Percentiles rank a stretch among this genome's conserved stretches.
Evolutionary conservation across 2,329 filamentous ascomycete species (phyloP).

Genomic region (Colletotrichum sp.): DNA sequence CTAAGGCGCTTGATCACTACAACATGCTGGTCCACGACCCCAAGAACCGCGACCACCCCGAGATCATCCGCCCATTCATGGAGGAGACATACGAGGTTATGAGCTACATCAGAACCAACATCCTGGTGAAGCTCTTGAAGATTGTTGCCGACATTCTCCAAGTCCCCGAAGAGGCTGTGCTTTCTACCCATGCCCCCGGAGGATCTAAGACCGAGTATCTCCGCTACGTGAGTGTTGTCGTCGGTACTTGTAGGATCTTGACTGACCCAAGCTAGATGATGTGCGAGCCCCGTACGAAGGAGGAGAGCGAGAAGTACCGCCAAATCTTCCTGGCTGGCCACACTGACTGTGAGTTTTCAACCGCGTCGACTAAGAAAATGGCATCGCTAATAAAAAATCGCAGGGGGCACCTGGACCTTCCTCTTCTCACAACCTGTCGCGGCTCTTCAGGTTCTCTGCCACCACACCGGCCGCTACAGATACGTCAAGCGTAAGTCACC

Average conservation of each 20-base stretch:
- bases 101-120: conserved; percentile 29
- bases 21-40: conserved; percentile 25
- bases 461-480: conserved; percentile 35
- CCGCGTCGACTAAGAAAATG: fast-evolving
- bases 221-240: conserved; percentile 30
- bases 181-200: conserved; percentile 37
- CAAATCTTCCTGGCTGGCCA: conserved; percentile 45
- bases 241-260: background rate
- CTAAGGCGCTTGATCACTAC: background rate
- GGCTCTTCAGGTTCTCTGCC: conserved; percentile 41
- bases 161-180: conserved; percentile 40
- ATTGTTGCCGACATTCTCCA: conserved; percentile 43
- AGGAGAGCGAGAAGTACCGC: conserved; percentile 39
- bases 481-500: conserved; percentile 32
- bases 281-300: conserved; percentile 37
- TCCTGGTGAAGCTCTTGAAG: conserved; percentile 38
- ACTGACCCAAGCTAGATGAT: conserved; percentile 32
- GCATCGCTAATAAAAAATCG: fast-evolving
- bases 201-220: conserved; percentile 41
- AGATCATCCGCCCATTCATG: conserved; percentile 26
- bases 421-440: conserved; percentile 44
- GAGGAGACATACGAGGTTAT: conserved; percentile 30
- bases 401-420: conserved; percentile 38
- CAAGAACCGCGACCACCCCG: conserved; percentile 26
- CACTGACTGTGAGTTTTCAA: conserved; percentile 35